Evolutionary conservation across 768 basidiomycete genomes (phyloP).

Genomic region (Mycena olivaceomarginata): DNA sequence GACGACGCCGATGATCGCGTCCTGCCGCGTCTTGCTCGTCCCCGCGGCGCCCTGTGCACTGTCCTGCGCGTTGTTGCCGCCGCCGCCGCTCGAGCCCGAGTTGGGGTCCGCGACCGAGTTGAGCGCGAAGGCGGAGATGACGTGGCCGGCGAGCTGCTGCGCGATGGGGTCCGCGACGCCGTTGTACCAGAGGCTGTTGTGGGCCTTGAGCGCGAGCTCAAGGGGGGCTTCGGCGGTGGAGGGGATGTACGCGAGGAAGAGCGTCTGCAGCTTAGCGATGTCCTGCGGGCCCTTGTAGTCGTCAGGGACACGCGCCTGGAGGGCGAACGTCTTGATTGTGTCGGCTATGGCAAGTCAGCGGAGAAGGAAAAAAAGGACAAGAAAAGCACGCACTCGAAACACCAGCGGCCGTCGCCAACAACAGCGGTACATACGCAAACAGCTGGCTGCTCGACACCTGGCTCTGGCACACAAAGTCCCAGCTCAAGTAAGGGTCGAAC

Average conservation of each 20-base stretch:
- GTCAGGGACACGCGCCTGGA: constrained; percentile 82
- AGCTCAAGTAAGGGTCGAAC: constrained; percentile 73
- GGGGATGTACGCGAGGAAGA: constrained; percentile 85
- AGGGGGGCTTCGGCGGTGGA: constrained; percentile 72
- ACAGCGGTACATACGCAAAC: constrained; percentile 79
- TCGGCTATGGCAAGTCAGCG: constrained; percentile 47
- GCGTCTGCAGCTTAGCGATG: constrained; percentile 73
- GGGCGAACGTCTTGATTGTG: constrained; percentile 67
- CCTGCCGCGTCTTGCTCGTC: constrained; percentile 74
- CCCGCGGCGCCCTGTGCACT: constrained; percentile 53
- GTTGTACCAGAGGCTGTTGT: constrained; percentile 75
- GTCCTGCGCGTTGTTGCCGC: constrained; percentile 45
- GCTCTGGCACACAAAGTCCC: constrained; percentile 79
- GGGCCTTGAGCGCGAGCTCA: constrained; percentile 76
- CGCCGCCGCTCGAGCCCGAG: constrained; percentile 28
- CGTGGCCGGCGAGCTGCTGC: constrained; percentile 75
- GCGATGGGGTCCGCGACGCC: constrained; percentile 66
- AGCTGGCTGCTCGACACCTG: constrained; percentile 82
- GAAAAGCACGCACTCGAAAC: constrained; percentile 53
- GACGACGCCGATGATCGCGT: constrained; percentile 95
- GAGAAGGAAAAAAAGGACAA: constrained; percentile 23
- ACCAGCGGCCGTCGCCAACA: constrained; percentile 57
- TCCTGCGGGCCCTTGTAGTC: constrained; percentile 72
- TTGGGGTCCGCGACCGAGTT: constrained; percentile 65
- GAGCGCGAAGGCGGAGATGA: constrained; percentile 82